Evolutionary conservation across 2,329 filamentous ascomycete genomes (phyloP).

Genomic region (Fusarium tuaranense): DNA sequence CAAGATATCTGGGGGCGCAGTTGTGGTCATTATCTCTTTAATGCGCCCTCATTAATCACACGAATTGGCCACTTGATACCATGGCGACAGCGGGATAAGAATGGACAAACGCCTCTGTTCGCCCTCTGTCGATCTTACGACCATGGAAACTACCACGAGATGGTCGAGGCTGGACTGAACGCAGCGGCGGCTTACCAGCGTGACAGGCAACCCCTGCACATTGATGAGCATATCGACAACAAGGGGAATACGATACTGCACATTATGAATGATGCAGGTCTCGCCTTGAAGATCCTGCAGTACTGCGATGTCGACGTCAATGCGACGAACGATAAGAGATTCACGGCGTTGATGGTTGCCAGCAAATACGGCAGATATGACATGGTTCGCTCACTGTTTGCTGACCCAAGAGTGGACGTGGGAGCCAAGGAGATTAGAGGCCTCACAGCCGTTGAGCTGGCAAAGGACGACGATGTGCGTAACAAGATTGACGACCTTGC

Average conservation of each 20-base stretch:
- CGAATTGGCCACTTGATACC: constrained; percentile 82
- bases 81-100: constrained; percentile 93
- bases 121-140: constrained; percentile 96
- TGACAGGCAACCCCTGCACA: constrained; percentile 82
- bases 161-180: constrained; percentile 86
- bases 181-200: constrained; percentile 80
- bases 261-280: constrained; percentile 86
- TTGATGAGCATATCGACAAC: constrained; percentile 91
- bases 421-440: constrained; percentile 87
- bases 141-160: constrained; percentile 84
- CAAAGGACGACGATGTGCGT: constrained; percentile 96
- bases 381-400: constrained; percentile 88
- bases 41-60: constrained; percentile 83
- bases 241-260: constrained; percentile 98
- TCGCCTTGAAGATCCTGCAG: constrained; percentile 81
- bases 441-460: constrained; percentile 92
- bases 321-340: constrained; percentile 92
- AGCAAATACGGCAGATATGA: constrained; percentile 98
- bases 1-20: constrained; percentile 90
- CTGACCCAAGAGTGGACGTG: constrained; percentile 87
- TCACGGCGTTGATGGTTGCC: constrained; percentile 96
- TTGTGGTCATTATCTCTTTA: constrained; percentile 95
- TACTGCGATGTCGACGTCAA: constrained; percentile 96
- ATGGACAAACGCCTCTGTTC: constrained; percentile 97
- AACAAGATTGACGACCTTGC: constrained; percentile 97